phyloP scores from a whole-genome alignment of 169 alveolate genomes.

The Cryptosporidium parvum region DNA sequence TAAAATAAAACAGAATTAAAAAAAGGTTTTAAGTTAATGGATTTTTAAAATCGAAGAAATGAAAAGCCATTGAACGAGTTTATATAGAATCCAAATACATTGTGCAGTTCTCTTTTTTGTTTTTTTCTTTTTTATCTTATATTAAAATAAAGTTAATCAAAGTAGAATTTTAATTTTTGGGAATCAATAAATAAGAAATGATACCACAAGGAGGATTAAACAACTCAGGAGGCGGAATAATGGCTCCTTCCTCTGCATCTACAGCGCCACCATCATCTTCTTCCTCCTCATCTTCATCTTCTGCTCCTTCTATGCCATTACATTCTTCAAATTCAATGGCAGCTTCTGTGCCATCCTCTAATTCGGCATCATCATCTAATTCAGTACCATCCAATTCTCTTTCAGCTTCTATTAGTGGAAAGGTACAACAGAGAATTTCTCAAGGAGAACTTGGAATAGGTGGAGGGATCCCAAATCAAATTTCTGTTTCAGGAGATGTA shows the following conservation, averaged over 20 bases:
- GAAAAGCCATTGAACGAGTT: constrained; percentile 1
- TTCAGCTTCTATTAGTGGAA: constrained; percentile 1
- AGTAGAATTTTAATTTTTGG: not conserved
- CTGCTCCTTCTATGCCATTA: not conserved
- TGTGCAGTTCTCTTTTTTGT: not conserved
- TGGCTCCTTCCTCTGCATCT: not conserved
- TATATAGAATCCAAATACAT: not conserved
- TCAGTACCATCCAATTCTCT: not conserved
- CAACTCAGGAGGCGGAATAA: not conserved
- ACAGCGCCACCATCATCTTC: not conserved
- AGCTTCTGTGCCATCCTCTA: not conserved
- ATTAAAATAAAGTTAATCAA: not conserved
- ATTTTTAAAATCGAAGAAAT: not conserved
- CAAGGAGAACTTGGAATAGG: constrained; percentile 10
- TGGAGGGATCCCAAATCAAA: not conserved
- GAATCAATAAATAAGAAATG: constrained; percentile 1
- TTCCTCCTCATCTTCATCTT: not conserved
- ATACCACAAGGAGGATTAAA: constrained; percentile 20
- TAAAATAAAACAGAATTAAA: not conserved
- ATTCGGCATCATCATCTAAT: not conserved
- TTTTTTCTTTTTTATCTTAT: not conserved
- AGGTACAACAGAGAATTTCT: constrained; percentile 17
- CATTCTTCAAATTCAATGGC: not conserved
- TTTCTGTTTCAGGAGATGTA: constrained; percentile 8
- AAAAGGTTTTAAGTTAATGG: not conserved